Conservation (phyloP, 2,329 filamentous ascomycete genomes). For the Thyridium curvatum region DNA sequence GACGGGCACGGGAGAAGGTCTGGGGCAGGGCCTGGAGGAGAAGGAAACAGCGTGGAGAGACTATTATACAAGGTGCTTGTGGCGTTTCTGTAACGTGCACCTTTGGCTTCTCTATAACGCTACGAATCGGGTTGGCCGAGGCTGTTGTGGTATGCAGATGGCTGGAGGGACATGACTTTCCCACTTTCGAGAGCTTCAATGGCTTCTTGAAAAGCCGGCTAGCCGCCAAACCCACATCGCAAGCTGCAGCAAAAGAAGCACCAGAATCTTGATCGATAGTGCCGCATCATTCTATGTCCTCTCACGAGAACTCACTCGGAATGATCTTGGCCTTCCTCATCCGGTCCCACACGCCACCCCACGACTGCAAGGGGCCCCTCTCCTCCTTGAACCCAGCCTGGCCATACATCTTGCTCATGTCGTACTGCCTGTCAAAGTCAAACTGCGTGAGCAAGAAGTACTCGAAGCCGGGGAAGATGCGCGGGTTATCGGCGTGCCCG, state of each 20-base stretch:
- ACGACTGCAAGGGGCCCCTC: constrained; percentile 25
- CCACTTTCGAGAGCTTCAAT: constrained; percentile 81
- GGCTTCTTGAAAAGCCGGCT: constrained; percentile 64
- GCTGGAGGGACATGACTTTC: constrained; percentile 67
- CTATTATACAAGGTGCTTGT: constrained; percentile 15
- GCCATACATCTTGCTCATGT: constrained; percentile 34
- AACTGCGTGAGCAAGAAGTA: constrained; percentile 34
- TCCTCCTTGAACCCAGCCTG: constrained; percentile 32
- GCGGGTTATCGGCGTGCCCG: constrained; percentile 27
- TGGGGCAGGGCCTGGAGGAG: constrained; percentile 73
- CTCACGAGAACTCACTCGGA: constrained; percentile 12
- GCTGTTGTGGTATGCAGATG: constrained; percentile 55
- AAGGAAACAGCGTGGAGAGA: constrained; percentile 31
- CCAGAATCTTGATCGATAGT: too few species aligned
- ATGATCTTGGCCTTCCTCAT: constrained; percentile 35
- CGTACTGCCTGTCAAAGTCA: constrained; percentile 36
- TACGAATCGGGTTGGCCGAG: constrained; percentile 30
- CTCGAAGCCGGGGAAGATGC: constrained; percentile 29
- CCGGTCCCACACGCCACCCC: constrained; percentile 33
- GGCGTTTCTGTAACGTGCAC: constrained; percentile 29
- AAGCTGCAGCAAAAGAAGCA: too few species aligned
- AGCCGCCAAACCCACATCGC: too few species aligned
- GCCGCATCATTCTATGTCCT: neutral
- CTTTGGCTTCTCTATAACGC: constrained; percentile 54
- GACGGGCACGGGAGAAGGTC: constrained; percentile 63